Evolutionary conservation across 1,139 yeast species (phyloP).

Genomic region (Magnusiomyces suaveolens): DNA sequence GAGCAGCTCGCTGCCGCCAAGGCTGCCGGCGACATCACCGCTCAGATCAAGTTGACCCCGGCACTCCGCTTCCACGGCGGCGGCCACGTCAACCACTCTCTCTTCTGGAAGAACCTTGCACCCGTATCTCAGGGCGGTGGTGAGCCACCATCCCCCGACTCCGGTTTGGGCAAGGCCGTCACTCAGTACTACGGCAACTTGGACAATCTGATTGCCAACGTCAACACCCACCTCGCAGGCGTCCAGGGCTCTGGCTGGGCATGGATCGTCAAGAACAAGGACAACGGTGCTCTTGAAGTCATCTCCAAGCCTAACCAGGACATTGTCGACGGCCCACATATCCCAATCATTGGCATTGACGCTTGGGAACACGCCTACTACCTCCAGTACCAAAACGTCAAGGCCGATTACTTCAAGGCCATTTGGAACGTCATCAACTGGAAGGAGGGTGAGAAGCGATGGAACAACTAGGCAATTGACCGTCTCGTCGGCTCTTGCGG

Average conservation of each 20-base stretch:
- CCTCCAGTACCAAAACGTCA: slow-evolving; percentile 89
- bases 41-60: slow-evolving; percentile 62
- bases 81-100: slow-evolving; percentile 77
- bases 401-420: slow-evolving; percentile 90
- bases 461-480: slow-evolving; percentile 26
- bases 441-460: slow-evolving; percentile 82
- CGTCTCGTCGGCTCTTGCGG: no score
- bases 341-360: slow-evolving; percentile 86
- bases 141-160: slow-evolving; percentile 53
- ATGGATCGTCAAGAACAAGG: slow-evolving; percentile 80
- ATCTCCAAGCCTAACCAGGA: slow-evolving; percentile 88
- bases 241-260: slow-evolving; percentile 99
- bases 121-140: slow-evolving; percentile 83
- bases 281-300: slow-evolving; percentile 72
- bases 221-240: slow-evolving; percentile 78
- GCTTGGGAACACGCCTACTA: slow-evolving; percentile 99
- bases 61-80: slow-evolving; percentile 91
- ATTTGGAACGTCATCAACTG: slow-evolving; percentile 96
- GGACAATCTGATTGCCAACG: slow-evolving; percentile 56
- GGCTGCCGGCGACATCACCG: slow-evolving; percentile 53
- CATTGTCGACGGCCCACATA: slow-evolving; percentile 62
- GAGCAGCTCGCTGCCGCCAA: slow-evolving; percentile 72
- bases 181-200: slow-evolving; percentile 62
- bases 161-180: slow-evolving; percentile 56
- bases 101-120: slow-evolving; percentile 88